phyloP scores from a whole-genome alignment of 2,329 filamentous ascomycete species.

The Gyromitra esculenta region DNA sequence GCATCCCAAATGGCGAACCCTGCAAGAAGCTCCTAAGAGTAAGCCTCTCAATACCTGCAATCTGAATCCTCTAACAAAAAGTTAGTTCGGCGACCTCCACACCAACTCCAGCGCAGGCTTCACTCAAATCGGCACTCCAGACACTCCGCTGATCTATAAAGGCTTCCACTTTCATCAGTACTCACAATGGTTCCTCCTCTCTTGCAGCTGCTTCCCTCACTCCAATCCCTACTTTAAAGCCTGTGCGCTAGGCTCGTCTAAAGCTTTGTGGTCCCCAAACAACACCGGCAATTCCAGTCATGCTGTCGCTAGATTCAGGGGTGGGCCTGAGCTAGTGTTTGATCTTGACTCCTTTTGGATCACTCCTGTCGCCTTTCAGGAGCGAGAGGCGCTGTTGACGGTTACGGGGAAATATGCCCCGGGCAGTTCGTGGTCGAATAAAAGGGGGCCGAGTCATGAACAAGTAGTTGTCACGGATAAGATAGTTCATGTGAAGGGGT shows the following conservation, averaged over 20 bases:
- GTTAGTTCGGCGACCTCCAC: not conserved
- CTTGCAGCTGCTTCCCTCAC: not conserved
- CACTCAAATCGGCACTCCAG: not conserved
- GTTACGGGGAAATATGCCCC: not conserved
- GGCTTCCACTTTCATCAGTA: not conserved
- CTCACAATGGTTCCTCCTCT: conserved; percentile 3
- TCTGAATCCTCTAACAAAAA: not conserved
- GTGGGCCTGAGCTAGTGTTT: not conserved
- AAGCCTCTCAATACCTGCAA: not conserved
- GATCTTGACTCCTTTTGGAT: not conserved
- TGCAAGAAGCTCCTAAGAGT: not conserved
- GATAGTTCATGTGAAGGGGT: not conserved
- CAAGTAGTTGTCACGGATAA: not conserved
- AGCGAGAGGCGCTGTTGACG: not conserved
- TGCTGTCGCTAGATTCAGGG: not conserved
- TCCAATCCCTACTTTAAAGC: not conserved
- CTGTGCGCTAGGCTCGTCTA: not conserved
- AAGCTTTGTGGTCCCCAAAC: not conserved
- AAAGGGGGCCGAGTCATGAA: not conserved
- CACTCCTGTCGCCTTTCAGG: not conserved
- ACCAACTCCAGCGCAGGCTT: not conserved
- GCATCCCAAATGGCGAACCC: not conserved
- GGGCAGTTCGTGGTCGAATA: not conserved
- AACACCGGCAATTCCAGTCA: not conserved
- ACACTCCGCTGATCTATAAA: not conserved